Evolutionary conservation across 495 filamentous ascomycete species (phyloP).

Genomic region (Corynascus novoguineensis): DNA sequence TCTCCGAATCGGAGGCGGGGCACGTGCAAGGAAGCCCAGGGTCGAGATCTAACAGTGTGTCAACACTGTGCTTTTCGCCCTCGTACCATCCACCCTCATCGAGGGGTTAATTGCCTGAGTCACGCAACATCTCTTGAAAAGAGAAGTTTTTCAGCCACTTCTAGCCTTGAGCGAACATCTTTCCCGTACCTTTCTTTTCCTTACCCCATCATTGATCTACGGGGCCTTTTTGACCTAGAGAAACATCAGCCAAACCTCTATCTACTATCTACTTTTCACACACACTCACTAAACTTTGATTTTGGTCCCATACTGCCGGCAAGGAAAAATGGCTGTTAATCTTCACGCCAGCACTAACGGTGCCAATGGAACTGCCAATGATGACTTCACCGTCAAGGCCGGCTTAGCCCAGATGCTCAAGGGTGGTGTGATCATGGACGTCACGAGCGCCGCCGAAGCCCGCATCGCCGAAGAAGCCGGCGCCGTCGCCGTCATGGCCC

Average conservation of each 20-base stretch:
- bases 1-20: constrained; percentile 16
- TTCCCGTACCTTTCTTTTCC: not conserved
- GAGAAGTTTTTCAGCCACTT: not conserved
- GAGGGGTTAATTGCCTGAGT: constrained; percentile 17
- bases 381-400: constrained; percentile 73
- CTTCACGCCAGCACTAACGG: constrained; percentile 23
- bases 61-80: not conserved
- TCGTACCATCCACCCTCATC: not conserved
- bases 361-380: constrained; percentile 23
- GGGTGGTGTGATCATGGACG: constrained; percentile 99
- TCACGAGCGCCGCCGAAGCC: constrained; percentile 89
- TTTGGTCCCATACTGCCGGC: no score
- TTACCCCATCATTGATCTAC: no score
- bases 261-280: no score
- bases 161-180: not conserved
- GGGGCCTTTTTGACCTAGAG: no score
- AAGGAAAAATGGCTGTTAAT: constrained; percentile 22
- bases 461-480: constrained; percentile 97
- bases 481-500: constrained; percentile 94
- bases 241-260: no score
- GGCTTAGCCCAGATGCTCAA: constrained; percentile 96
- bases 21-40: not conserved
- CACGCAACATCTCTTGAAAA: constrained; percentile 13
- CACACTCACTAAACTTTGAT: no score
- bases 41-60: not conserved